These are phyloP conservation scores for Suillus brevipes DNA, from an alignment of 768 basidiomycete species.

Conservation along the genomic window DNA sequence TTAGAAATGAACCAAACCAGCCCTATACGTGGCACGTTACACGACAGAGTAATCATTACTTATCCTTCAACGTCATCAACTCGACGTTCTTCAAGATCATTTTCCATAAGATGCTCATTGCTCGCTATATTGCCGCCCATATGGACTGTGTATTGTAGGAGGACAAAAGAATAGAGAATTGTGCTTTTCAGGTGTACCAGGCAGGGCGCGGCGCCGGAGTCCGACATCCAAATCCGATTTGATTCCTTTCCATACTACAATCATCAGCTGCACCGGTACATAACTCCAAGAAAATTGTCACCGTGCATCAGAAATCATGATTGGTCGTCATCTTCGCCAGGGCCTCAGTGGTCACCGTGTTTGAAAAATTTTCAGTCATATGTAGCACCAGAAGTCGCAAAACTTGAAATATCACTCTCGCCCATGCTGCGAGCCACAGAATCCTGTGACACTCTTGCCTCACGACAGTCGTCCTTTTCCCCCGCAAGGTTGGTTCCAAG, in stretches of 20 bases:
- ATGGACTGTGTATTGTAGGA: conserved; percentile 4
- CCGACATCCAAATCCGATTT: not conserved
- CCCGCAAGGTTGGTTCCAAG: not conserved
- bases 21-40: too few relatives aligned
- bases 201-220: not conserved
- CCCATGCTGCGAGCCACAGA: not conserved
- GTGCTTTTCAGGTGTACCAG: not conserved
- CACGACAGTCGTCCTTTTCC: not conserved
- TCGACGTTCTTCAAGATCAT: conserved; percentile 1
- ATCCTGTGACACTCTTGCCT: not conserved
- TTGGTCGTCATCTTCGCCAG: not conserved
- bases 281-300: not conserved
- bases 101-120: conserved; percentile 3
- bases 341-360: not conserved
- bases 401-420: not conserved
- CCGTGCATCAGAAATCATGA: not conserved
- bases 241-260: not conserved
- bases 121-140: not conserved
- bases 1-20: too few relatives aligned
- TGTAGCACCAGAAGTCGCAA: not conserved
- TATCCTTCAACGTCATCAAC: not conserved
- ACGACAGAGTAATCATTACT: conserved; percentile 16
- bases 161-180: conserved; percentile 1
- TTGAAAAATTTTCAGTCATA: not conserved
- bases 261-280: not conserved